phyloP scores from a whole-genome alignment of 805 yeast genomes.

The Wickerhamia fluorescens region DNA sequence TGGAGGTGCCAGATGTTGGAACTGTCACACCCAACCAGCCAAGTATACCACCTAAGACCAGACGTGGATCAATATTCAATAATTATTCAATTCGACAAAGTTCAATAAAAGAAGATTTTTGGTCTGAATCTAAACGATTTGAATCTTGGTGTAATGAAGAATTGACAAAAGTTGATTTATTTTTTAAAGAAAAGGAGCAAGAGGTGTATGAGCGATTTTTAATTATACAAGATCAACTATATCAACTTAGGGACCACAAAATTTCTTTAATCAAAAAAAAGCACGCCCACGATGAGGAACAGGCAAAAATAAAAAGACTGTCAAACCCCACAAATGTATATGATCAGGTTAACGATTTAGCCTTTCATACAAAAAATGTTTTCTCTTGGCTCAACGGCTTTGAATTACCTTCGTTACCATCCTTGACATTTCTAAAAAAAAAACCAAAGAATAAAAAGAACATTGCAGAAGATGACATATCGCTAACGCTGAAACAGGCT shows the following conservation, averaged over 20 bases:
- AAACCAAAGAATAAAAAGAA: slow-evolving; percentile 2
- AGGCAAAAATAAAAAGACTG: too few relatives aligned
- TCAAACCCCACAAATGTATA: slow-evolving; percentile 10
- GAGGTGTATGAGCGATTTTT: slow-evolving; percentile 54
- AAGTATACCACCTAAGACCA: background rate
- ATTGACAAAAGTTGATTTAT: slow-evolving; percentile 50
- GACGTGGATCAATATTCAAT: slow-evolving; percentile 14
- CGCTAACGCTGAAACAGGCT: too few relatives aligned
- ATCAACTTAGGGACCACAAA: slow-evolving; percentile 52
- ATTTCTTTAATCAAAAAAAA: slow-evolving; percentile 8
- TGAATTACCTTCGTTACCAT: slow-evolving; percentile 38
- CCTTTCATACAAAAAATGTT: slow-evolving; percentile 19
- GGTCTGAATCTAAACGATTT: too few relatives aligned
- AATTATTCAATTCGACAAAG: background rate
- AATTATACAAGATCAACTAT: slow-evolving; percentile 61
- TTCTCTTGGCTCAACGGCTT: slow-evolving; percentile 19
- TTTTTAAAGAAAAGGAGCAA: slow-evolving; percentile 54
- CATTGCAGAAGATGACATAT: slow-evolving; percentile 2
- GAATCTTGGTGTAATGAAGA: too few relatives aligned
- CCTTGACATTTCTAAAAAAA: slow-evolving; percentile 20
- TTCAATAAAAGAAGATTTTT: too few relatives aligned
- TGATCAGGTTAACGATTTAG: slow-evolving; percentile 21
- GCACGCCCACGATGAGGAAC: slow-evolving; percentile 3
- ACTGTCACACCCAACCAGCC: slow-evolving; percentile 3
- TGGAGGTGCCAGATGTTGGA: too few relatives aligned